Percentiles rank a stretch among this genome's conserved stretches.
Evolutionary conservation across 371 early-diverging fungal genomes (phyloP).

Genomic region (Funneliformis caledonium): DNA sequence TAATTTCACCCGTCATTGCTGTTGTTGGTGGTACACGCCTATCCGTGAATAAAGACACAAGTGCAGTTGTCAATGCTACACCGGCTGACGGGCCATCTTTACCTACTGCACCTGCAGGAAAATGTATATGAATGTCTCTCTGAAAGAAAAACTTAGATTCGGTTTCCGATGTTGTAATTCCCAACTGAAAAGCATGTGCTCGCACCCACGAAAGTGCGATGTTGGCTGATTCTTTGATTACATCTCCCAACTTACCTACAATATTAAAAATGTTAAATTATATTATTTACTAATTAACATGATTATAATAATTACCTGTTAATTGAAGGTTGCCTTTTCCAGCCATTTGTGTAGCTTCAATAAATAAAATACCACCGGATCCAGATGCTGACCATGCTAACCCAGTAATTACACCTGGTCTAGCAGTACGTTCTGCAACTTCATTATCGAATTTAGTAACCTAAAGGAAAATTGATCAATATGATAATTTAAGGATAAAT

Average conservation of each 20-base stretch:
- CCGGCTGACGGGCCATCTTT: conserved; percentile 86
- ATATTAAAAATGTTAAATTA: conserved; percentile 38
- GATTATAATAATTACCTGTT: conserved; percentile 51
- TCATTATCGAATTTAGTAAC: conserved; percentile 67
- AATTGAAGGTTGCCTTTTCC: conserved; percentile 71
- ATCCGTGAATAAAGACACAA: conserved; percentile 76
- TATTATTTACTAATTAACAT: not conserved
- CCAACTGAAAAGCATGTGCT: conserved; percentile 67
- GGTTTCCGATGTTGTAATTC: conserved; percentile 50
- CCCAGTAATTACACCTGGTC: conserved; percentile 83
- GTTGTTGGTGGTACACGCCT: conserved; percentile 61
- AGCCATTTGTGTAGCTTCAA: conserved; percentile 81
- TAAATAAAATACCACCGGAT: conserved; percentile 76
- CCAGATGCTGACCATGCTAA: conserved; percentile 83
- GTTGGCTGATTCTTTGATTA: conserved; percentile 87
- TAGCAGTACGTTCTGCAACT: conserved; percentile 58
- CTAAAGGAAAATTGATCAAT: conserved; percentile 34
- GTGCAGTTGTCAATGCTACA: conserved; percentile 73
- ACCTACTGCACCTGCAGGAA: conserved; percentile 82
- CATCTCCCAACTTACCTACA: conserved; percentile 81
- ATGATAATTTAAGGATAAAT: not conserved
- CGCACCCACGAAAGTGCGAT: conserved; percentile 84
- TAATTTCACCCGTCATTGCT: conserved; percentile 90
- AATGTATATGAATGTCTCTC: conserved; percentile 80
- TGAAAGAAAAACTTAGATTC: conserved; percentile 54